Conservation (phyloP, 768 basidiomycete genomes). For the Mycena galericulata region DNA sequence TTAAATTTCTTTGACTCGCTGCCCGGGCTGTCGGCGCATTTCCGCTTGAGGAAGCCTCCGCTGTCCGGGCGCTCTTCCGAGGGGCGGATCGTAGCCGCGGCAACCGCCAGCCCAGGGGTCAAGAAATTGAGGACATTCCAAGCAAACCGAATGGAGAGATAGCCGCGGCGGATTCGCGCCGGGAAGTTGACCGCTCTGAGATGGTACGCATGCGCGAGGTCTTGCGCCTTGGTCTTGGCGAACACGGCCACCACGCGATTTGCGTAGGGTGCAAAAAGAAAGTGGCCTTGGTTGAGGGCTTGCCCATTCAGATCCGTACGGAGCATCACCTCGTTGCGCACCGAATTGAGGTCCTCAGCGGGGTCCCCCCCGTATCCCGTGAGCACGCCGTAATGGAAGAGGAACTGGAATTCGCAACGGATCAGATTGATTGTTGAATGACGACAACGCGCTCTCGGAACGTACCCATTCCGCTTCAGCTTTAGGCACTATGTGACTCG, state of each 20-base stretch:
- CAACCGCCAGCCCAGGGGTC: background rate
- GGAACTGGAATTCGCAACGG: background rate
- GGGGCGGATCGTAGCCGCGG: background rate
- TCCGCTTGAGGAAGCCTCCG: background rate
- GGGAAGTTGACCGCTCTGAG: background rate
- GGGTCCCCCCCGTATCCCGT: background rate
- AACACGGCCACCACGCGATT: background rate
- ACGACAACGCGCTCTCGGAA: background rate
- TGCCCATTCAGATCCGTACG: background rate
- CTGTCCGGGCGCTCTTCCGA: background rate
- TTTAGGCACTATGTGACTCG: conserved; percentile 1
- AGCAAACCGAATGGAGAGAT: background rate
- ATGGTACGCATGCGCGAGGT: conserved; percentile 8
- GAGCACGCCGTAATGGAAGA: background rate
- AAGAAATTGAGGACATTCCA: conserved; percentile 1
- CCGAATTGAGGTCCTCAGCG: background rate
- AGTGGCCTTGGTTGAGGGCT: background rate
- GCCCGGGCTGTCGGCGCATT: background rate
- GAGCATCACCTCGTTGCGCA: conserved; percentile 10
- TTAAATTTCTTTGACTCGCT: background rate
- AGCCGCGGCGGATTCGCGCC: background rate
- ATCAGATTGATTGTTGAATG: background rate
- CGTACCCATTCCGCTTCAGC: background rate
- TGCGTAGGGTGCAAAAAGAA: conserved; percentile 8
- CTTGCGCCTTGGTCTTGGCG: background rate